Base-by-base conservation (phyloP, 345 rosid genomes). In the Draba incana region DNA sequence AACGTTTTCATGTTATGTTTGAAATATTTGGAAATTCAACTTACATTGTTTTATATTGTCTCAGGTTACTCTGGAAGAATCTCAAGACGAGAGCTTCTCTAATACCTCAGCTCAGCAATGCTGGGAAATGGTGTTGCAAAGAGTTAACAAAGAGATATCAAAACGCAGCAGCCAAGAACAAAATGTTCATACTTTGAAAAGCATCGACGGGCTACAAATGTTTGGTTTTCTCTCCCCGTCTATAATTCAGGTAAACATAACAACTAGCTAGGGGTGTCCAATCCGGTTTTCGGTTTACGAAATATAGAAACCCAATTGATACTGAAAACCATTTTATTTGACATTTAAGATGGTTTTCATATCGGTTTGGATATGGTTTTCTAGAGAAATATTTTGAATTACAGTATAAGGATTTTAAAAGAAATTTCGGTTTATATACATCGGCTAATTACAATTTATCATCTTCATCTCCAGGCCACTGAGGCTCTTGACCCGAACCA, bases 401-500 rank as follows among this genome's bases (percentile, higher is more conserved):
- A 4, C 1, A 20, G 1, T 20, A 20, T 20, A 20, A 20, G 50
- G 50, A 1, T 3, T 46, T 15, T 33, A 1, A 33, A 33, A 33
- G 1, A 33, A 6, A 33, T 33, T 28, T 4, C 31, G 4, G 31
- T 28, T 28, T 28, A 3, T 28, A 3, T 6, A 33, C 37, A 33
- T 33, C 37, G 39, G 39, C 39, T 35, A 8, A 35, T 35, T 35
- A 8, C 39, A 35, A 6, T 33, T 52, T 42, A 38, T 69, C 45
- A 35, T 53, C 42, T 65, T 63, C 33, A 7, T 52, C 57, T 12
- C 2, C 85, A 92, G 98, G 83, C 73, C 10, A 82, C 80, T 25
- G 98, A 90, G 80, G 88, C 88, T 70, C 91, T 90, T 53, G 98
- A 92, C 72, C 85, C 86, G 1, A 49, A 77, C 65, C 93, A 84